Evolutionary conservation across 257 asterid genomes (phyloP).

Genomic region (Ilex aquifolium): DNA sequence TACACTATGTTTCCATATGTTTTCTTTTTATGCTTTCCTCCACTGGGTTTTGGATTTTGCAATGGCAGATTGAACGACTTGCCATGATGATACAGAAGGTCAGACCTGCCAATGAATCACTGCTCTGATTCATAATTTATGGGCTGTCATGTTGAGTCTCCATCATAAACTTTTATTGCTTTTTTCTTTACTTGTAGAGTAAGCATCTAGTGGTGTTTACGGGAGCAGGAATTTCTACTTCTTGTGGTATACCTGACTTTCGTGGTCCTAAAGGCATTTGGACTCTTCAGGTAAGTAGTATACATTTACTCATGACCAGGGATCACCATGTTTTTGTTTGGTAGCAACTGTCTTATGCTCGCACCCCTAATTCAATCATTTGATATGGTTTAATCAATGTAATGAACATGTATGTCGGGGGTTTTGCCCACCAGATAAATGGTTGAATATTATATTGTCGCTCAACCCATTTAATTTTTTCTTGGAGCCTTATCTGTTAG

Average conservation of each 20-base stretch:
- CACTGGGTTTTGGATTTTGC: conserved; percentile 11
- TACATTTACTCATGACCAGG: conserved; percentile 4
- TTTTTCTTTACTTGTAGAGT: conserved; percentile 59
- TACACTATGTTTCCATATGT: too few relatives aligned
- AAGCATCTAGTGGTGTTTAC: conserved; percentile 94
- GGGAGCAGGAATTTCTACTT: conserved; percentile 97
- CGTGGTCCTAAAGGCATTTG: conserved; percentile 98
- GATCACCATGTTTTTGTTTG: too few relatives aligned
- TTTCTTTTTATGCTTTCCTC: too few relatives aligned
- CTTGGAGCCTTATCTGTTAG: too few relatives aligned
- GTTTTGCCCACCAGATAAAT: too few relatives aligned
- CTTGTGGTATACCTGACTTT: conserved; percentile 98
- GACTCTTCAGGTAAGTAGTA: conserved; percentile 78
- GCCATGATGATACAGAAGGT: conserved; percentile 73
- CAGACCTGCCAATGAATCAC: conserved; percentile 10
- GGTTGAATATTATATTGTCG: too few relatives aligned
- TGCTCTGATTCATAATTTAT: conserved; percentile 1
- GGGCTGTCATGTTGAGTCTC: conserved; percentile 16
- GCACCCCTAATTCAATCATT: conserved; percentile 1
- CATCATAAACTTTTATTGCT: conserved; percentile 18
- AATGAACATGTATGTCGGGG: too few relatives aligned
- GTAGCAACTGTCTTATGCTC: neutral
- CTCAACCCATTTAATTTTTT: too few relatives aligned
- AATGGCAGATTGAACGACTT: conserved; percentile 75
- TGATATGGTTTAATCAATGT: neutral